These are phyloP conservation scores for Podila epicladia DNA, from an alignment of 192 early-diverging fungal species.

Conservation along the genomic window DNA sequence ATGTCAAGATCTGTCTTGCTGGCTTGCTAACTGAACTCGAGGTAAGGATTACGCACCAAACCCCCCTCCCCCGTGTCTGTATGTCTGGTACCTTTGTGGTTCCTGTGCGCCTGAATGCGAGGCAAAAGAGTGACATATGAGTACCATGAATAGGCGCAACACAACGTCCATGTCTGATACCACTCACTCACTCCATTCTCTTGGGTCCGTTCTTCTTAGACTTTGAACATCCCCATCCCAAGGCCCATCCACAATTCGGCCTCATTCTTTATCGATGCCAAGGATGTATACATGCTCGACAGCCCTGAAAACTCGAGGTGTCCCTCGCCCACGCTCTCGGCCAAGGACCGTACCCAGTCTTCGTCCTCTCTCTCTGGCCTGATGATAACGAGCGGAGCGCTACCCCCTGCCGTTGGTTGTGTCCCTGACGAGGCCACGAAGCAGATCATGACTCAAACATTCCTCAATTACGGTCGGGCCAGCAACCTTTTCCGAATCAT, in stretches of 20 bases:
- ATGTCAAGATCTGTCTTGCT: constrained; percentile 60
- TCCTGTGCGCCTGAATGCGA: not conserved
- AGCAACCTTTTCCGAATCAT: constrained; percentile 60
- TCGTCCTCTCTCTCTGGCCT: constrained; percentile 56
- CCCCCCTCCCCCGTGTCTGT: too few relatives aligned
- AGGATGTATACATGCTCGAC: constrained; percentile 63
- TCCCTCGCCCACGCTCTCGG: constrained; percentile 31
- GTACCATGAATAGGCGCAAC: too few relatives aligned
- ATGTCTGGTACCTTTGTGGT: not conserved
- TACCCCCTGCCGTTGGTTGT: constrained; percentile 51
- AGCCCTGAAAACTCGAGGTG: constrained; percentile 42
- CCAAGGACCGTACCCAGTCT: constrained; percentile 40
- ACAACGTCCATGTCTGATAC: not conserved
- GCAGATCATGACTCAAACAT: constrained; percentile 60
- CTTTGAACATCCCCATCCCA: constrained; percentile 54
- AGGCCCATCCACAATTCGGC: constrained; percentile 57
- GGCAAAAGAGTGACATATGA: too few relatives aligned
- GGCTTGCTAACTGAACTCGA: constrained; percentile 53
- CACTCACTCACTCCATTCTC: not conserved
- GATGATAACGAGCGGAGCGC: constrained; percentile 13
- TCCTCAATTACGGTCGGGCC: constrained; percentile 57
- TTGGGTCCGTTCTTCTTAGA: constrained; percentile 20
- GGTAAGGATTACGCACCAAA: constrained; percentile 27
- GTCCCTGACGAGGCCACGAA: constrained; percentile 59
- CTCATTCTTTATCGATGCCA: constrained; percentile 60